Base-by-base conservation (phyloP, 208 protist species). In the Angomonas ambiguus region DNA sequence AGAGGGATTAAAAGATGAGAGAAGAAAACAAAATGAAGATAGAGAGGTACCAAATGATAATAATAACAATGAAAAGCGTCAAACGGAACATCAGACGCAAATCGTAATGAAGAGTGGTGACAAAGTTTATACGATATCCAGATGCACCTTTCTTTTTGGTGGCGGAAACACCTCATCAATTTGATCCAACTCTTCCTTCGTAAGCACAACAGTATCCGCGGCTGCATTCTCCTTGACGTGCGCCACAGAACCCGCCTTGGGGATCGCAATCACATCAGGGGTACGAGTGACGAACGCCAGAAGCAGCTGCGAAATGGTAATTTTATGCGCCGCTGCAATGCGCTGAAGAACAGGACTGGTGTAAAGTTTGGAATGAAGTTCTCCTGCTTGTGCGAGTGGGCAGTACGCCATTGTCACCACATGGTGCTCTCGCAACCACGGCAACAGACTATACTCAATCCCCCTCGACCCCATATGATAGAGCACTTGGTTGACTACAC, bases 331-430 rank as follows among this genome's bases (percentile, higher is more conserved):
- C 66, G 51, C 27, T 30, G 77, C 77, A 13, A 83, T 65, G 25
- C 18, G 34, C 65, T 75, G 38, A 6, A 92, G 71, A 10, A 68
- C 75, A 30, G 67, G 62, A 38, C 75, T 71, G 34, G 66, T 71
- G 70, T 86, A 82, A n/a, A 92, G 74, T 35, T 62, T 67, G 67
- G 68, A 62, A 48, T 87, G 75, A n/a, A 92, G 72, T 13, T 77
- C 64, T 5, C 85, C 59, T 35, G 81, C 81, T 49, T 83, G 76
- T 22, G 83, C 79, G 38, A 77, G 71, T 27, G 91, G 91, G 72
- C 82, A 92, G 65, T 96, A 96, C 10, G 91, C 89, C 62, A 89
- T 91, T 28, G 85, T 73, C 22, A 77, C 42, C 35, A 97, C 85
- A 18, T 65, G 45, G 35, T 91, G 71, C 51, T 67, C 53, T 31